Evolutionary conservation across 2,329 filamentous ascomycete genomes (phyloP).

Genomic region (Neophaeococcomyces aloes): DNA sequence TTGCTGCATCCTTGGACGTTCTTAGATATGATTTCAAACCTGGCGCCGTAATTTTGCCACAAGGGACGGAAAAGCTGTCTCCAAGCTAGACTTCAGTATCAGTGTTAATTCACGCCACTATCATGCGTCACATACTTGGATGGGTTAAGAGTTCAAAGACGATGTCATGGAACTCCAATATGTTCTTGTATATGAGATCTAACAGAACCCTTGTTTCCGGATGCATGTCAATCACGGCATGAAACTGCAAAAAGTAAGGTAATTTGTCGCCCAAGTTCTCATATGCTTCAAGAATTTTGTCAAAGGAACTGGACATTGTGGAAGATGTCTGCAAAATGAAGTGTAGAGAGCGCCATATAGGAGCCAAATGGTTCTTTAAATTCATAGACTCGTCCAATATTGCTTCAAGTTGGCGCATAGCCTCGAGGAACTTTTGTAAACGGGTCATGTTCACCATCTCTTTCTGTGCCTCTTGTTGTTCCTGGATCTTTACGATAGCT

Average conservation of each 20-base stretch:
- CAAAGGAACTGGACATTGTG: conserved; percentile 11
- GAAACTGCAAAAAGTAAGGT: conserved; percentile 18
- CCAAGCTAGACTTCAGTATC: conserved; percentile 19
- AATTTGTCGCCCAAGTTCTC: conserved; percentile 20
- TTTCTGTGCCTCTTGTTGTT: conserved; percentile 6
- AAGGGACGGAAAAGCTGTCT: conserved; percentile 21
- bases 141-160: conserved; percentile 17
- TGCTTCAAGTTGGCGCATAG: conserved; percentile 21
- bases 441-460: conserved; percentile 17
- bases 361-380: conserved; percentile 18
- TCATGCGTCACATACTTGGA: conserved; percentile 12
- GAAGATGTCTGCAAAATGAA: conserved; percentile 16
- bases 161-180: conserved; percentile 18
- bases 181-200: conserved; percentile 15
- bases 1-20: conserved; percentile 15
- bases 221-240: conserved; percentile 14
- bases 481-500: conserved; percentile 7
- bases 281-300: conserved; percentile 18
- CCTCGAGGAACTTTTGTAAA: conserved; percentile 21
- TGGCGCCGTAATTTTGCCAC: conserved; percentile 21
- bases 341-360: conserved; percentile 23
- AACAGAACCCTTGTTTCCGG: conserved; percentile 15
- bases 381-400: conserved; percentile 20
- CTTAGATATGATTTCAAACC: conserved; percentile 14
- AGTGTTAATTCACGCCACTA: background rate